phyloP scores from a whole-genome alignment of 2,329 filamentous ascomycete genomes.

The Diaporthe australafricana region DNA sequence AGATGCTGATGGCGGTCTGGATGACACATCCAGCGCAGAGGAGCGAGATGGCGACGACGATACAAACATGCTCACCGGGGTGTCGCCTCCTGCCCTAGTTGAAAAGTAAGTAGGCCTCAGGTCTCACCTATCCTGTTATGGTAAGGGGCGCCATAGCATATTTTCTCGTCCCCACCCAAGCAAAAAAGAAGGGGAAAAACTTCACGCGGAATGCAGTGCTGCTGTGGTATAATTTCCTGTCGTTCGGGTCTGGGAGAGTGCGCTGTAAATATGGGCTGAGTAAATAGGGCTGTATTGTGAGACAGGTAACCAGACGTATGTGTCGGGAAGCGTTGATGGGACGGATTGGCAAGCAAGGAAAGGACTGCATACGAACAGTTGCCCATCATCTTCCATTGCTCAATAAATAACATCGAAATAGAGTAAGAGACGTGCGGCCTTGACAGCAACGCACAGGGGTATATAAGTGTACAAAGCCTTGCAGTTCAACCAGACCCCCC shows the following conservation, averaged over 20 bases:
- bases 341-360: no score
- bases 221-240: neutral
- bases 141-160: no score
- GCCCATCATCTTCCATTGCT: slow-evolving; percentile 1
- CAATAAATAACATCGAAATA: neutral
- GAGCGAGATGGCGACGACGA: neutral
- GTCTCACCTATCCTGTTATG: neutral
- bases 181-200: neutral
- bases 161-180: neutral
- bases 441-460: slow-evolving; percentile 39
- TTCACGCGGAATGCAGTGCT: neutral
- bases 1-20: neutral
- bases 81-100: neutral
- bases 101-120: neutral
- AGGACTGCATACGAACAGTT: neutral
- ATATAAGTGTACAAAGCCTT: slow-evolving; percentile 39
- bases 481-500: neutral
- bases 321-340: no score
- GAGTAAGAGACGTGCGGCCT: slow-evolving; percentile 3
- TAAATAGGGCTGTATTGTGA: neutral
- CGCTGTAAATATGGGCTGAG: neutral
- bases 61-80: neutral
- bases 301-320: no score
- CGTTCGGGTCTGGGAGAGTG: no score
- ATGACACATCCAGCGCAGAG: neutral